Conservation (phyloP, 176 grass and related monocot genomes). For the Aegilops bicornis region DNA sequence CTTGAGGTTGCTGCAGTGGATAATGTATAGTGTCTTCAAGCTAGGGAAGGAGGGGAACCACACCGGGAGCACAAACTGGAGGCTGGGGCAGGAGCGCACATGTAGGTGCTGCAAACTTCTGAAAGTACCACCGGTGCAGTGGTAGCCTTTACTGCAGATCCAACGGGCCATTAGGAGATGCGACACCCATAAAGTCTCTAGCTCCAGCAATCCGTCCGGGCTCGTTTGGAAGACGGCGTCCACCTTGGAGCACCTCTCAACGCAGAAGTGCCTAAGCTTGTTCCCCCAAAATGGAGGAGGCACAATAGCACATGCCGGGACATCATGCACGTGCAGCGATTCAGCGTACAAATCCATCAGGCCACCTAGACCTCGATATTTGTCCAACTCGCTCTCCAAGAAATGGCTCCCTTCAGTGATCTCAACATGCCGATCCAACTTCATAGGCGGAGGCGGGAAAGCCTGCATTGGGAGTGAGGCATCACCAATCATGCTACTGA, state of each 20-base stretch:
- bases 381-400: neutral
- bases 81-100: constrained; percentile 5
- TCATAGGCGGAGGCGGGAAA: neutral
- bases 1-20: constrained; percentile 9
- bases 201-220: accelerated
- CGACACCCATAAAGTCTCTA: constrained; percentile 11
- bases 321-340: neutral
- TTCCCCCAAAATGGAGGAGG: accelerated
- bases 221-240: neutral
- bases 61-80: neutral
- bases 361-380: accelerated
- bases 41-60: neutral
- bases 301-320: neutral
- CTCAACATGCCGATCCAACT: neutral
- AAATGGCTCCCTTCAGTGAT: neutral
- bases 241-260: neutral
- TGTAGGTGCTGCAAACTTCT: neutral
- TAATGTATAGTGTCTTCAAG: constrained; percentile 20
- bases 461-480: neutral
- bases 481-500: neutral
- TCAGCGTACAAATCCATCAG: accelerated
- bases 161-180: neutral
- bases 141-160: neutral
- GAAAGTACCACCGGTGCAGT: neutral
- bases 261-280: neutral